Evolutionary conservation across 345 rosid species (phyloP).

Genomic region (Eucalyptus curtisii): DNA sequence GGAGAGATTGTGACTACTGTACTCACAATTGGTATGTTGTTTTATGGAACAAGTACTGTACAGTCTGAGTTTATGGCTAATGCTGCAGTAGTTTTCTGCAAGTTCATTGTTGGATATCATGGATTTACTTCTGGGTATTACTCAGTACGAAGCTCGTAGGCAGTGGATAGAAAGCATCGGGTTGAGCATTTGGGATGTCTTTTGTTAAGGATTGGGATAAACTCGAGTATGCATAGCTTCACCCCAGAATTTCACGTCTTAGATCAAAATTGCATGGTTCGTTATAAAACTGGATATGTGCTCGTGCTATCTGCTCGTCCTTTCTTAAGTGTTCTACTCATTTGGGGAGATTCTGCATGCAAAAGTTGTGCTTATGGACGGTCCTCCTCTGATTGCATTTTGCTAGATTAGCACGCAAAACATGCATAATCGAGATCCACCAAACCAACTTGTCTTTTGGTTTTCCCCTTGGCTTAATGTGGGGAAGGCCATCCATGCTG

Average conservation of each 20-base stretch:
- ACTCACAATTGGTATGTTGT: neutral
- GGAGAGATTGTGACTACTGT: neutral
- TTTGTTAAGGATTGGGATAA: neutral
- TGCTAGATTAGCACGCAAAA: too few species aligned
- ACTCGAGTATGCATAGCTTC: neutral
- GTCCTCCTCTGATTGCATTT: neutral
- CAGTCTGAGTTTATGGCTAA: neutral
- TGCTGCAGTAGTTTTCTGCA: neutral
- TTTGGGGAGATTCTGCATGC: neutral
- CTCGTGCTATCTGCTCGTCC: neutral
- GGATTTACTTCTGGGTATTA: neutral
- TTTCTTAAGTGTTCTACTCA: neutral
- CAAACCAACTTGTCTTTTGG: neutral
- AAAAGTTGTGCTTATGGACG: neutral
- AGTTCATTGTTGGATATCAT: neutral
- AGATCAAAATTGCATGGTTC: neutral
- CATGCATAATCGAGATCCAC: too few species aligned
- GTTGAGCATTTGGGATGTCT: neutral
- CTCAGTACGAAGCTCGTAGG: neutral
- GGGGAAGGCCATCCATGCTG: neutral
- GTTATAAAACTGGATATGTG: neutral
- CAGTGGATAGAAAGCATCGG: neutral
- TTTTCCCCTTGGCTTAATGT: neutral
- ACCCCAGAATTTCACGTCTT: neutral
- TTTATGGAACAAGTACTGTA: neutral